Evolutionary conservation across 371 early-diverging fungal genomes (phyloP), one percentile per base, ranked within the genome.

Genomic region (Batrachochytrium dendrobatidis): DNA sequence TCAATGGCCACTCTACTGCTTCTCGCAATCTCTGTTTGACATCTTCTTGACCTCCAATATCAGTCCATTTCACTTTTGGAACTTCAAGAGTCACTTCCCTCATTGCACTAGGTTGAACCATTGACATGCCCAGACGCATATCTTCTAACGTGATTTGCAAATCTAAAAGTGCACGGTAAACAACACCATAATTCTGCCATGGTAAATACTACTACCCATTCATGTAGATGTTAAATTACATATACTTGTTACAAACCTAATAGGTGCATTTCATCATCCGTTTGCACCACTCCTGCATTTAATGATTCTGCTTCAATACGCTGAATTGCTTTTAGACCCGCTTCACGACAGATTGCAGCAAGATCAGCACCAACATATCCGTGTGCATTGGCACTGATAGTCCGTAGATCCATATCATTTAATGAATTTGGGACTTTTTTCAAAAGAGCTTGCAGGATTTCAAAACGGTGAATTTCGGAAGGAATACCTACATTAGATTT

Each of bases 321-420:
- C 60, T 86, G 71, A 22, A 98, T 88, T 24, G 92, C 86, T 34
- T 79, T 79, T 5, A 95, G 58, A 6, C 92, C 94, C 3, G 96
- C 95, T 61, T 96, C 95, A 25, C 89, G 77, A 58, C 86, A 81
- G 1, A 95, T 79, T 6, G 88, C 88, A 0, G 88, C 86, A 28
- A 99, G 67, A 76, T 99, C 99, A 0, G 99, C 99, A n/a, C 99
- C 99, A 29, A 96, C 95, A 71, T 89, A 99, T 0, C 98, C 99
- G 64, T 98, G 95, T 0, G 90, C 77, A 44, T 68, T 71, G 0
- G 72, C 76, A 0, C 96, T 85, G 22, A 98, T 54, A 0, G 62
- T 45, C 0, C 65, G 65, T 2, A 95, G 48, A 18, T 95, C 79
- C 0, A 66, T 67, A 0, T 65, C 43, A 1, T 77, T 66, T 2